phyloP scores from a whole-genome alignment of 331 rosid species.

The Rhamnella rubrinervis region DNA sequence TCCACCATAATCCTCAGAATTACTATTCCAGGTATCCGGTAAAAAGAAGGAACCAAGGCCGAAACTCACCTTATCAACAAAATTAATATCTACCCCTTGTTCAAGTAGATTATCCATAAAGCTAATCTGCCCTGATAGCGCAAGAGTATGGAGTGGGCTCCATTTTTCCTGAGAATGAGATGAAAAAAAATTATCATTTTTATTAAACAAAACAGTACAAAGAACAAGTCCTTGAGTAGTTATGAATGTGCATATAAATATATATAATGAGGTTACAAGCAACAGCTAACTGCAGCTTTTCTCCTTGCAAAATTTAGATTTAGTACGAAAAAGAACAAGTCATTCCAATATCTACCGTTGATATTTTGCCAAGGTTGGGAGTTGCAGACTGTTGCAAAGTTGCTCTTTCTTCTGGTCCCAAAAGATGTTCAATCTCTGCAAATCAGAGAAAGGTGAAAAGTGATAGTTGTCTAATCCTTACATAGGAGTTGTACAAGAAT shows the following conservation, averaged over 20 bases:
- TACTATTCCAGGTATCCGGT: not conserved
- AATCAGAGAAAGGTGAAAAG: slow-evolving; percentile 15
- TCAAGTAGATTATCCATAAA: slow-evolving; percentile 73
- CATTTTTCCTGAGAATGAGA: slow-evolving; percentile 64
- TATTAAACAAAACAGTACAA: not conserved
- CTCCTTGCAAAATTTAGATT: not conserved
- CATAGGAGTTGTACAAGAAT: not conserved
- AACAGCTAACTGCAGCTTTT: not conserved
- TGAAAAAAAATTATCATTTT: not conserved
- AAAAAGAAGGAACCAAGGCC: slow-evolving; percentile 1
- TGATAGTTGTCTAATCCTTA: slow-evolving; percentile 7
- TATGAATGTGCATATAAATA: not conserved
- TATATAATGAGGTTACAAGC: not conserved
- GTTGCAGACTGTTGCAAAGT: slow-evolving; percentile 60
- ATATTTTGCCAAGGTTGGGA: slow-evolving; percentile 61
- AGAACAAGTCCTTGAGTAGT: not conserved
- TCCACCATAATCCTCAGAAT: slow-evolving; percentile 29
- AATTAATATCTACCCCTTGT: slow-evolving; percentile 62
- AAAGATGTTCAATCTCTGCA: slow-evolving; percentile 87
- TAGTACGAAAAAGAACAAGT: not conserved
- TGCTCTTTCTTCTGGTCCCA: slow-evolving; percentile 75
- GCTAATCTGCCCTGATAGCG: slow-evolving; percentile 61
- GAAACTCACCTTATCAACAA: slow-evolving; percentile 47
- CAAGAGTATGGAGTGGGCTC: slow-evolving; percentile 73
- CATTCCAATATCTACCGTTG: slow-evolving; percentile 53